These are phyloP conservation scores for Hypoxylon perforatum DNA, from an alignment of 495 filamentous ascomycete genomes.

Conservation along the genomic window DNA sequence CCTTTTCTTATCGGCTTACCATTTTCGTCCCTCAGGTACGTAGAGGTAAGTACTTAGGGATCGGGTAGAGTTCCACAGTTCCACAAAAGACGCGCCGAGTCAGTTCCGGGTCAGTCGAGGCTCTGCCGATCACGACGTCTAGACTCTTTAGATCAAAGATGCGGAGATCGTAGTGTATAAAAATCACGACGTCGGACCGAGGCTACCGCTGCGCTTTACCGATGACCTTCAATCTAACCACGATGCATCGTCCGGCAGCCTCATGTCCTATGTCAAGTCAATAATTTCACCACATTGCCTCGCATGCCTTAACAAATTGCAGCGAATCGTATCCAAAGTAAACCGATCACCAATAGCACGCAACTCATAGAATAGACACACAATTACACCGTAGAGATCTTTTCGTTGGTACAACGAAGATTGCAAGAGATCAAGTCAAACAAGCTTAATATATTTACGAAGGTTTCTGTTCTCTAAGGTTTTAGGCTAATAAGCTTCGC, in stretches of 20 bases:
- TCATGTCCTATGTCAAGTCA: not conserved
- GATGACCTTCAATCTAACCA: not conserved
- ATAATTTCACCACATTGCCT: not conserved
- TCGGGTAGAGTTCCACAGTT: conserved; percentile 7
- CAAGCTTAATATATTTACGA: too few relatives aligned
- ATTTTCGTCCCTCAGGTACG: not conserved
- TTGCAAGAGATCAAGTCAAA: too few relatives aligned
- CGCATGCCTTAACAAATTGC: not conserved
- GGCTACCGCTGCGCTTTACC: not conserved
- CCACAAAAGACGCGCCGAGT: conserved; percentile 29
- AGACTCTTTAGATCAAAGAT: conserved; percentile 40
- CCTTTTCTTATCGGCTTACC: conserved; percentile 3
- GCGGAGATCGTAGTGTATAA: conserved; percentile 34
- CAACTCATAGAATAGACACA: too few relatives aligned
- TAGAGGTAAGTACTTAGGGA: not conserved
- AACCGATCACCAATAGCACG: too few relatives aligned
- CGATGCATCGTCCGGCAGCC: not conserved
- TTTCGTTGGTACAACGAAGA: too few relatives aligned
- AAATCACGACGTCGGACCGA: conserved; percentile 34
- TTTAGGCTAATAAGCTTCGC: too few relatives aligned
- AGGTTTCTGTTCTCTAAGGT: too few relatives aligned
- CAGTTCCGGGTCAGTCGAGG: conserved; percentile 39
- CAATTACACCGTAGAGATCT: too few relatives aligned
- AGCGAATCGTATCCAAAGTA: too few relatives aligned
- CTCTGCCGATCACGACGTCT: conserved; percentile 48